Percentiles rank a stretch among this genome's conserved stretches.
phyloP scores from a whole-genome alignment of 2,329 filamentous ascomycete species.

The Annulohypoxylon truncatum region DNA sequence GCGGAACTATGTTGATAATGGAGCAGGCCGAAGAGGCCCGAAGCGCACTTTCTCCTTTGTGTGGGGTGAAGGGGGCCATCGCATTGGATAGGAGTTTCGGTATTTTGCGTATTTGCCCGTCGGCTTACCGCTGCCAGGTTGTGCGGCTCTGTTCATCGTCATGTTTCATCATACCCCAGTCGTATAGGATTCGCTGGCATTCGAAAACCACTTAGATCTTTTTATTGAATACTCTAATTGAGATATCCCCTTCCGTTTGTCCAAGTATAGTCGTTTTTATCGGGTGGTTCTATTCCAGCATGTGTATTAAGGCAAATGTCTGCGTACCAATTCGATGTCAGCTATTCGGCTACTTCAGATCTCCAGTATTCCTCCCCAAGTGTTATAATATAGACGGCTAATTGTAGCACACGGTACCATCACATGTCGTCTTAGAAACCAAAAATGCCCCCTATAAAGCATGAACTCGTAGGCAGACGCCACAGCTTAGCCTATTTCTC shows the following conservation, averaged over 20 bases:
- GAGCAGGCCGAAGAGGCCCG: constrained; percentile 9
- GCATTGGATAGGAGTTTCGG: constrained; percentile 50
- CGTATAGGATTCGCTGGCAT: constrained; percentile 8
- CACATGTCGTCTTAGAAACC: neutral
- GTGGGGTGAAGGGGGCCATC: constrained; percentile 30
- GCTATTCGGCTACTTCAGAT: neutral
- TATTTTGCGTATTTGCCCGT: constrained; percentile 32
- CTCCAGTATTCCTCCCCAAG: neutral
- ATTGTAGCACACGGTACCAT: neutral
- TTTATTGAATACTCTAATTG: constrained; percentile 37
- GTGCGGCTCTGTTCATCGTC: constrained; percentile 29
- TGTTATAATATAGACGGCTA: neutral
- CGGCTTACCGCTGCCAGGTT: constrained; percentile 20
- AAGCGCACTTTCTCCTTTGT: constrained; percentile 15
- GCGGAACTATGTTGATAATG: constrained; percentile 6
- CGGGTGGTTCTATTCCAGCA: neutral
- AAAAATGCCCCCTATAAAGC: neutral
- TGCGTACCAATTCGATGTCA: neutral
- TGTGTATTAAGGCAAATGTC: neutral
- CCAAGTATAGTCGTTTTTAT: neutral
- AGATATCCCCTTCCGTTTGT: constrained; percentile 37
- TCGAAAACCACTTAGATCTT: constrained; percentile 29
- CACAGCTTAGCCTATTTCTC: neutral
- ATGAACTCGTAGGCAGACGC: neutral
- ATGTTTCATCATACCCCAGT: constrained; percentile 33